Evolutionary conservation across 129 eudicot species (phyloP).

Genomic region (Lactuca saligna): DNA sequence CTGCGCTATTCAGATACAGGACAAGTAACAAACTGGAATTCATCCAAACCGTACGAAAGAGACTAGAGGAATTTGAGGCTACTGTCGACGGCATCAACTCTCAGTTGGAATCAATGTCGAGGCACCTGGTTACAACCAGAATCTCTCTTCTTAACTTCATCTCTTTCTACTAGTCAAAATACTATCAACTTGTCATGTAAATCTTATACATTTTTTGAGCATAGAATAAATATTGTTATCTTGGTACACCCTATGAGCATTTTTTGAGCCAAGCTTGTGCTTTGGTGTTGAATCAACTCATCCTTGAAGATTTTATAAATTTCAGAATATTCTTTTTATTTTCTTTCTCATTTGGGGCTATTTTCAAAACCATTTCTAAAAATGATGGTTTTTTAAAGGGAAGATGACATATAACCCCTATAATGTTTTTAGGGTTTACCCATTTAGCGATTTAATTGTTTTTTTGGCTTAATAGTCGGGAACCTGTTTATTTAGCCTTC

Average conservation of each 20-base stretch:
- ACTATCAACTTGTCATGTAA: constrained; percentile 4
- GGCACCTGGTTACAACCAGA: constrained; percentile 28
- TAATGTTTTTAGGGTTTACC: too few relatives aligned
- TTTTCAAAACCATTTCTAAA: too few relatives aligned
- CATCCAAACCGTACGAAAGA: constrained; percentile 2
- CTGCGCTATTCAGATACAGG: not conserved
- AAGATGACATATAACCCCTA: too few relatives aligned
- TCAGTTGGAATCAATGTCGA: constrained; percentile 29
- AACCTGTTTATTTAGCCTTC: too few relatives aligned
- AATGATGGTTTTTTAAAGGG: too few relatives aligned
- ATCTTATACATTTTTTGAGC: constrained; percentile 1
- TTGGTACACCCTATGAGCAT: not conserved
- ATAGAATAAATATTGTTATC: not conserved
- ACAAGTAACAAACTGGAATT: not conserved
- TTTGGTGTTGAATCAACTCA: too few relatives aligned
- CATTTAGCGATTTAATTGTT: too few relatives aligned
- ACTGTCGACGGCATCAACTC: constrained; percentile 24
- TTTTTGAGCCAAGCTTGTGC: not conserved
- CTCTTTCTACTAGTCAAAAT: constrained; percentile 22
- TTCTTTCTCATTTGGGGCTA: too few relatives aligned
- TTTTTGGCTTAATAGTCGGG: too few relatives aligned
- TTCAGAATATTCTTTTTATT: too few relatives aligned
- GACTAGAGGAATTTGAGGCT: constrained; percentile 23
- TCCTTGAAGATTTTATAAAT: too few relatives aligned
- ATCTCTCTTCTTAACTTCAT: constrained; percentile 40